Conservation (phyloP, 2,329 filamentous ascomycete genomes). For the Zopfia rhizophila region DNA sequence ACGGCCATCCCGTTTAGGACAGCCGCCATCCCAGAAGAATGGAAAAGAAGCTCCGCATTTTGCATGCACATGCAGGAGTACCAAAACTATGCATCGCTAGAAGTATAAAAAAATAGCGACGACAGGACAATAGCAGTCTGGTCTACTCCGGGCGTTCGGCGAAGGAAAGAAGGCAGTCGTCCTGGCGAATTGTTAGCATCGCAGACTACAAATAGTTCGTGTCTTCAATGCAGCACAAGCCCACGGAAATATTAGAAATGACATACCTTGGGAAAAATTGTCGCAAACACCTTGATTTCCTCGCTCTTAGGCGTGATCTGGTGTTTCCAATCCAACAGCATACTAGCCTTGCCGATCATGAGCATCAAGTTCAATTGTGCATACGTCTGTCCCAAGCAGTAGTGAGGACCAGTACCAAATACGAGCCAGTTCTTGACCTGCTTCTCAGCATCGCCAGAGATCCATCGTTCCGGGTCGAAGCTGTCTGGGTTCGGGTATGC, state of each 20-base stretch:
- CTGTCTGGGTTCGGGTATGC: slow-evolving; percentile 87
- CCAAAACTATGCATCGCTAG: slow-evolving; percentile 26
- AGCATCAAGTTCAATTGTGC: slow-evolving; percentile 86
- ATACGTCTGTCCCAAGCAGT: slow-evolving; percentile 92
- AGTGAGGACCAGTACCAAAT: slow-evolving; percentile 95
- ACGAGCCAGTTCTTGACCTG: slow-evolving; percentile 96
- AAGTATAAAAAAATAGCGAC: slow-evolving; percentile 30
- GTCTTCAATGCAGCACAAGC: slow-evolving; percentile 9
- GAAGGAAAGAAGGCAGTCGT: slow-evolving; percentile 83
- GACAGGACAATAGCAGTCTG: slow-evolving; percentile 10
- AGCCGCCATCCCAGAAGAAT: slow-evolving; percentile 23
- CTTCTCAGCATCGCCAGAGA: slow-evolving; percentile 85
- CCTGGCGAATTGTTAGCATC: slow-evolving; percentile 59
- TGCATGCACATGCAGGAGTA: slow-evolving; percentile 37
- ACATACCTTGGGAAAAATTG: slow-evolving; percentile 91
- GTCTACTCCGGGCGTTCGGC: slow-evolving; percentile 42
- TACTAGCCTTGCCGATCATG: slow-evolving; percentile 86
- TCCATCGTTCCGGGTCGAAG: slow-evolving; percentile 93
- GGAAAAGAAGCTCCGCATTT: slow-evolving; percentile 30
- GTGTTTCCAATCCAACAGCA: slow-evolving; percentile 88
- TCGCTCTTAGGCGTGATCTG: slow-evolving; percentile 82
- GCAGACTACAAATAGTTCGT: slow-evolving; percentile 4
- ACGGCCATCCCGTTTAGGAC: slow-evolving; percentile 1
- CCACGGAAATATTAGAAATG: slow-evolving; percentile 15
- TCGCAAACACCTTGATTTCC: slow-evolving; percentile 96